These are phyloP conservation scores for Fomitopsis pinicola DNA, from an alignment of 1,284 basidiomycete species.

Conservation along the genomic window DNA sequence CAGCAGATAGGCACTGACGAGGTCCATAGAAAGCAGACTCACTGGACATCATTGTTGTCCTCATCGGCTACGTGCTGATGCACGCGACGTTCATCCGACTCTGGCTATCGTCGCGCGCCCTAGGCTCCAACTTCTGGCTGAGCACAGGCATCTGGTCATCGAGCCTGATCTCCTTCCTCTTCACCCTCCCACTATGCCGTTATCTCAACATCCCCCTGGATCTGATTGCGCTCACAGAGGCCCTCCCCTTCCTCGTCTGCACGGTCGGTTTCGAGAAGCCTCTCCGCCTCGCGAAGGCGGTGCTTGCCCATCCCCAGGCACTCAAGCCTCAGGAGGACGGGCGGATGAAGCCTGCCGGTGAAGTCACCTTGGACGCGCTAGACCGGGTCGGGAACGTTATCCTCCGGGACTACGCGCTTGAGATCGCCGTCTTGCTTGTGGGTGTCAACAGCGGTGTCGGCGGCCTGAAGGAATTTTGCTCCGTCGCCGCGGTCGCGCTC, in stretches of 20 bases:
- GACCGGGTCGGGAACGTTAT: slow-evolving; percentile 78
- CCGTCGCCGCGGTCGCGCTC: slow-evolving; percentile 85
- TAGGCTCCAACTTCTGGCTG: slow-evolving; percentile 90
- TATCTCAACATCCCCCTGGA: slow-evolving; percentile 86
- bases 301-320: slow-evolving; percentile 84
- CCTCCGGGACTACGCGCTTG: slow-evolving; percentile 89
- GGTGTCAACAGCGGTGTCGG: slow-evolving; percentile 88
- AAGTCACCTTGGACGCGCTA: slow-evolving; percentile 84
- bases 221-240: slow-evolving; percentile 90
- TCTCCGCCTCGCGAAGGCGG: slow-evolving; percentile 84
- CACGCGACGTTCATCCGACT: slow-evolving; percentile 92
- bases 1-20: not conserved
- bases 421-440: slow-evolving; percentile 85
- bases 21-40: slow-evolving; percentile 81
- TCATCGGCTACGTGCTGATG: slow-evolving; percentile 96
- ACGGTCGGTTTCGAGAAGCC: slow-evolving; percentile 99
- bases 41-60: slow-evolving; percentile 92
- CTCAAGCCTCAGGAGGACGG: slow-evolving; percentile 43
- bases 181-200: slow-evolving; percentile 84
- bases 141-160: slow-evolving; percentile 83
- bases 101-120: slow-evolving; percentile 80
- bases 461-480: slow-evolving; percentile 93
- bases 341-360: slow-evolving; percentile 72
- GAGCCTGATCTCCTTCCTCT: slow-evolving; percentile 83
- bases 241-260: slow-evolving; percentile 96